These are phyloP conservation scores for Yamagishiella unicocca DNA, from an alignment of 139 green algal species.

Conservation along the genomic window DNA sequence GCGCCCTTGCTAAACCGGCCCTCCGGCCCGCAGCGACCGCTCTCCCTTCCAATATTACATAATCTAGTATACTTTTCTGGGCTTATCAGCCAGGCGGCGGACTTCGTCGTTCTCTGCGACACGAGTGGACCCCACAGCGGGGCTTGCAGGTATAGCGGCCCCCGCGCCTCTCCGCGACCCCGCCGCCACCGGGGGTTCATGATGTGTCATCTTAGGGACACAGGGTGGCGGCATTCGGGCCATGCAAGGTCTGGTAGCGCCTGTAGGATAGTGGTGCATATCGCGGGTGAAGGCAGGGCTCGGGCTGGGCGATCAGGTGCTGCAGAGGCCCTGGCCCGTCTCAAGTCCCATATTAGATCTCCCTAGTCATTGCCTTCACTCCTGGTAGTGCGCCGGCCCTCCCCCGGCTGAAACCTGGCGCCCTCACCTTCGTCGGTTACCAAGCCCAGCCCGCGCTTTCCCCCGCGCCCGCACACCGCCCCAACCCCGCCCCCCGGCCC, in stretches of 20 bases:
- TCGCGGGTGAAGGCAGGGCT: background rate
- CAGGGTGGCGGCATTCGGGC: background rate
- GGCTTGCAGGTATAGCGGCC: conserved; percentile 14
- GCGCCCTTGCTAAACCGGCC: background rate
- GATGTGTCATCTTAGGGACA: background rate
- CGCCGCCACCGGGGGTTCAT: background rate
- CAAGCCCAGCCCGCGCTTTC: too few species aligned
- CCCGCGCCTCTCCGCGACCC: background rate
- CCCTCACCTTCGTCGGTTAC: too few species aligned
- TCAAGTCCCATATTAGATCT: too few species aligned
- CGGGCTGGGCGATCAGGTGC: too few species aligned
- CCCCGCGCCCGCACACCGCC: too few species aligned
- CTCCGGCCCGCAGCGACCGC: background rate
- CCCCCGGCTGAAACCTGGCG: too few species aligned
- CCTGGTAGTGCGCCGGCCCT: too few species aligned
- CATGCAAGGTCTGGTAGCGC: background rate
- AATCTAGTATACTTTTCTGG: background rate
- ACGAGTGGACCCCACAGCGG: background rate
- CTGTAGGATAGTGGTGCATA: background rate
- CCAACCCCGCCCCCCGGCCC: too few species aligned
- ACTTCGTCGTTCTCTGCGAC: conserved; percentile 2
- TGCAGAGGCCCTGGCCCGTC: too few species aligned
- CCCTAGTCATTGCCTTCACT: too few species aligned
- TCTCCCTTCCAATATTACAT: conserved; percentile 1
- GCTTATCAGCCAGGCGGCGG: background rate